Evolutionary conservation across 768 basidiomycete species (phyloP), one percentile per base, ranked within the genome.

Genomic region (Rhizopogon sp.): DNA sequence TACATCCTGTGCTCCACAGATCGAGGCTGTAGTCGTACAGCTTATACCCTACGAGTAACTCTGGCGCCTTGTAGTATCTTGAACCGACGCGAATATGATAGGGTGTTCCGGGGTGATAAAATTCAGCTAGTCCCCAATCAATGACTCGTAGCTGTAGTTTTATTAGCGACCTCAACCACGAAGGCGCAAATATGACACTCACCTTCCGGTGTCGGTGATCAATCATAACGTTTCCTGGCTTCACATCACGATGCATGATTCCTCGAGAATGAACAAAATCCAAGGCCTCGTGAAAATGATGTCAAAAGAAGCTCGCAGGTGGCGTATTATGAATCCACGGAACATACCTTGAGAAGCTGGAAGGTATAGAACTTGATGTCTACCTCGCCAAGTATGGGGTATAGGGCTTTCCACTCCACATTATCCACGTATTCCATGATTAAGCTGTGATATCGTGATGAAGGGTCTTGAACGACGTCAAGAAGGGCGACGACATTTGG

Each of bases 51-150:
- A 88, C 84, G 43, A 88, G 72, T 40, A 88, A 67, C 64, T 88
- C 86, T 5, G 86, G 87, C 6, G 83, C 84, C 66, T 88, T 87
- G 76, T 84, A 88, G 67, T 87, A 87, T 60, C 85, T 75, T 51
- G 79, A 81, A 17, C 85, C 85, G 20, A 88, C 87, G 31, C 87
- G 79, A 55, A 88, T 84, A 63, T 88, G 86, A 70, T 87, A 87
- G 37, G 85, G 79, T 44, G 80, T 83, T 45, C 78, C 77, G 2
- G 85, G 81, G 61, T 87, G 84, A 65, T 88, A 88, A 67, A 88
- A 88, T 64, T 88, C 87, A 37, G 85, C 87, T 53, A 88, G 68
- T 35, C 87, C 87, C 87, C 87, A 88, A 69, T 88, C 87, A 58
- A 88, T 88, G 56, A 88, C 66, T 25, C 78, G 72, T 46, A 81